A percentile compares a stretch with the other conserved stretches of the same genome.
phyloP scores from a whole-genome alignment of 352 stramenopile species.

The Phytophthora syringae region DNA sequence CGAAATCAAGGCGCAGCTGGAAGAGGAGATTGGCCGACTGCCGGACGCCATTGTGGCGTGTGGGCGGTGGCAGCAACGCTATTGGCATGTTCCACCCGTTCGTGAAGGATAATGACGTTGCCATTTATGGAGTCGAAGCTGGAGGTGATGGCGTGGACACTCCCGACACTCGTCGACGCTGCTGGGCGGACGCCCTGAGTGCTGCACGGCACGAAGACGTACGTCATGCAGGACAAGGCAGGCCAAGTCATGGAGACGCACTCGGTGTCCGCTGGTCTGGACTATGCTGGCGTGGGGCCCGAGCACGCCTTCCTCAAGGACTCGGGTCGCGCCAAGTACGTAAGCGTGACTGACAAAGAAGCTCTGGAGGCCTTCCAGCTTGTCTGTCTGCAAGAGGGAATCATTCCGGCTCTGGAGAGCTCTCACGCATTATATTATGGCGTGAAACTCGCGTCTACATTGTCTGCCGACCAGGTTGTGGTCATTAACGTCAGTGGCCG shows the following conservation, averaged over 20 bases:
- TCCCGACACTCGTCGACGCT: constrained; percentile 95
- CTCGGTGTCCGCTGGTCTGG: constrained; percentile 95
- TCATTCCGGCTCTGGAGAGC: constrained; percentile 98
- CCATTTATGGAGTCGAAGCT: constrained; percentile 96
- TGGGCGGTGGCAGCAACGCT: constrained; percentile 98
- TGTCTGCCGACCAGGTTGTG: constrained; percentile 92
- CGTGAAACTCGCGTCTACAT: constrained; percentile 91
- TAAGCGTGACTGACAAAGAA: constrained; percentile 96
- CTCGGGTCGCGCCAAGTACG: constrained; percentile 94
- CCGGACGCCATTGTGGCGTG: constrained; percentile 97
- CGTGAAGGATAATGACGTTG: constrained; percentile 92
- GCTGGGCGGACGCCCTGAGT: constrained; percentile 94
- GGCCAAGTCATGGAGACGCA: constrained; percentile 97
- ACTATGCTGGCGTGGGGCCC: constrained; percentile 98
- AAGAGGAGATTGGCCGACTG: constrained; percentile 95
- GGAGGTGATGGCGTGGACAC: constrained; percentile 94
- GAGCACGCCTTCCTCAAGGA: constrained; percentile 98
- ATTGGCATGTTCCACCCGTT: constrained; percentile 99
- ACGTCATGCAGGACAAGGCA: constrained; percentile 96
- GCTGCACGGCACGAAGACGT: constrained; percentile 97
- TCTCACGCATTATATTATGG: constrained; percentile 96
- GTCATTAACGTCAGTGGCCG: constrained; percentile 98
- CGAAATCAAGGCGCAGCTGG: constrained; percentile 94
- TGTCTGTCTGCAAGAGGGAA: constrained; percentile 96
- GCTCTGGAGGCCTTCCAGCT: constrained; percentile 97